A percentile compares a stretch with the other conserved stretches of the same genome.
phyloP scores from a whole-genome alignment of 345 rosid genomes.

The Salix purpurea region DNA sequence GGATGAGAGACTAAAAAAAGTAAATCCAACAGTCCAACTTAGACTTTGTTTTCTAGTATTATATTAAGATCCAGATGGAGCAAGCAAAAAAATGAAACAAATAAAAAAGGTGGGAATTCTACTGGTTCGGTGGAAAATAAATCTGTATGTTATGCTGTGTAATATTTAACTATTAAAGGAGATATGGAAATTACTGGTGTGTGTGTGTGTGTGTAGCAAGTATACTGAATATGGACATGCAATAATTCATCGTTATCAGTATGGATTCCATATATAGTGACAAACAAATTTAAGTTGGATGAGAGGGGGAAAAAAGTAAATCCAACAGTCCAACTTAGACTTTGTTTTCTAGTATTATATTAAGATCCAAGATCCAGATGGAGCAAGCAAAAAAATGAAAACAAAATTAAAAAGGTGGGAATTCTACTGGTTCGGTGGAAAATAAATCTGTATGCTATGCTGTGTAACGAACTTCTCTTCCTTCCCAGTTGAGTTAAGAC shows the following conservation, averaged over 20 bases:
- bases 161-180: not conserved
- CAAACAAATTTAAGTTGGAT: not conserved
- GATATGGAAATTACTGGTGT: not conserved
- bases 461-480: too few relatives aligned
- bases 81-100: not conserved
- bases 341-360: not conserved
- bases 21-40: not conserved
- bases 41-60: not conserved
- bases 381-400: constrained; percentile 1
- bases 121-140: too few relatives aligned
- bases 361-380: constrained; percentile 5
- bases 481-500: too few relatives aligned
- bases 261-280: not conserved
- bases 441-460: too few relatives aligned
- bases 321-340: not conserved
- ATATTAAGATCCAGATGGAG: constrained; percentile 5
- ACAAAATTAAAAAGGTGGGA: not conserved
- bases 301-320: not conserved
- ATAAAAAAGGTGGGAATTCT: not conserved
- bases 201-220: not conserved
- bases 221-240: not conserved
- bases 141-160: too few relatives aligned
- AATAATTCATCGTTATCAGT: not conserved
- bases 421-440: too few relatives aligned
- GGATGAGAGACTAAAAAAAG: not conserved